These are phyloP conservation scores for Alternaria alternata DNA, from an alignment of 2,329 filamentous ascomycete genomes.

Conservation along the genomic window DNA sequence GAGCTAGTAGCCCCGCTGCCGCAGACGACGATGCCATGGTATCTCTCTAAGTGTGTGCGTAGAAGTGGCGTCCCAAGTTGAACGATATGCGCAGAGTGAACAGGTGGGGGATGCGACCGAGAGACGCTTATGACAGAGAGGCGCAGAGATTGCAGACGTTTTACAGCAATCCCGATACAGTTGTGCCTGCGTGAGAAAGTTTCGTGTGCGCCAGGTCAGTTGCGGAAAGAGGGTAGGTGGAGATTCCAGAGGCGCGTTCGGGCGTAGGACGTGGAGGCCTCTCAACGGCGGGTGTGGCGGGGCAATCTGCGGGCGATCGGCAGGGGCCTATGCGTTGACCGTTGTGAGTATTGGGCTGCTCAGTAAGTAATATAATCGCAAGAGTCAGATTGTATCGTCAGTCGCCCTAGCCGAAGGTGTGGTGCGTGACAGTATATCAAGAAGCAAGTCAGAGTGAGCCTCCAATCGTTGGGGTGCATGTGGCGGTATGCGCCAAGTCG, in stretches of 20 bases:
- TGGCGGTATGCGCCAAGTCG: slow-evolving; percentile 34
- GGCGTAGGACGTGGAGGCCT: slow-evolving; percentile 21
- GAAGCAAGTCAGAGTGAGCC: slow-evolving; percentile 31
- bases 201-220: background rate
- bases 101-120: background rate
- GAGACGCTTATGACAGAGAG: background rate
- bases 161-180: slow-evolving; percentile 1
- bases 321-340: background rate
- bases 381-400: slow-evolving; percentile 16
- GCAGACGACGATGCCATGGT: slow-evolving; percentile 55
- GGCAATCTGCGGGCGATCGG: slow-evolving; percentile 27
- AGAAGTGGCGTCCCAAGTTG: slow-evolving; percentile 16
- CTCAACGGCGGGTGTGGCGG: slow-evolving; percentile 20
- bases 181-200: background rate
- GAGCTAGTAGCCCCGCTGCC: slow-evolving; percentile 76
- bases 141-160: slow-evolving; percentile 1
- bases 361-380: slow-evolving; percentile 11
- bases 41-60: slow-evolving; percentile 2
- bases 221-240: slow-evolving; percentile 14
- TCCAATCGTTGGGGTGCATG: slow-evolving; percentile 34
- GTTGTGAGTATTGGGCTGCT: background rate
- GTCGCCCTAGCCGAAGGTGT: slow-evolving; percentile 5
- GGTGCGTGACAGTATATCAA: slow-evolving; percentile 24
- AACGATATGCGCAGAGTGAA: slow-evolving; percentile 7
- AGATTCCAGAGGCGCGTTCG: slow-evolving; percentile 23